phyloP scores from a whole-genome alignment of 2,329 filamentous ascomycete species.

The Emydomyces testavorans region DNA sequence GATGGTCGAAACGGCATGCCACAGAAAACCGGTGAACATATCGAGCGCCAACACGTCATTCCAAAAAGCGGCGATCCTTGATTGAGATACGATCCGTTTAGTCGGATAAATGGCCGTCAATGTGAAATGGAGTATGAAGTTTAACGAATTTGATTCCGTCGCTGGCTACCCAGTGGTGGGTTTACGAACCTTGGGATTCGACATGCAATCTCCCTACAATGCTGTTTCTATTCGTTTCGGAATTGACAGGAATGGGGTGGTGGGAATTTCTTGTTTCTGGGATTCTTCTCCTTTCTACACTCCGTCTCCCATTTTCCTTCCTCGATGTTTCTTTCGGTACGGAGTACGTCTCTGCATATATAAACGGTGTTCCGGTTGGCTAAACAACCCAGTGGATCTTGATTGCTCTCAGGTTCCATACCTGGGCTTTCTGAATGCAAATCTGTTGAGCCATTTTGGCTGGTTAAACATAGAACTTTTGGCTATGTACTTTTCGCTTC shows the following conservation, averaged over 20 bases:
- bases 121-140: conserved; percentile 12
- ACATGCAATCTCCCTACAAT: not conserved
- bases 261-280: not conserved
- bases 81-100: conserved; percentile 1
- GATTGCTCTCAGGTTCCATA: not conserved
- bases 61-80: conserved; percentile 11
- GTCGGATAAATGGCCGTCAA: not conserved
- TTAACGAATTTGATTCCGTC: conserved; percentile 3
- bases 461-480: not conserved
- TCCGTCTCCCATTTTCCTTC: not conserved
- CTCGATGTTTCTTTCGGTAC: not conserved
- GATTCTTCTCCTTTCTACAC: not conserved
- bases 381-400: not conserved
- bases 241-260: conserved; percentile 1
- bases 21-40: conserved; percentile 6
- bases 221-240: conserved; percentile 6
- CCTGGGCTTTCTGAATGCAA: not conserved
- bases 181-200: conserved; percentile 1
- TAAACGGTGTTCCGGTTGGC: conserved; percentile 4
- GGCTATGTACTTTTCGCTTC: too few species aligned
- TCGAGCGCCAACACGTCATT: conserved; percentile 7
- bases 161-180: not conserved
- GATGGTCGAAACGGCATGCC: conserved; percentile 4
- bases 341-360: conserved; percentile 9
- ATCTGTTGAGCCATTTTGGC: not conserved